Base-by-base conservation (phyloP, 306 rosid species). In the Prunus dulcis region DNA sequence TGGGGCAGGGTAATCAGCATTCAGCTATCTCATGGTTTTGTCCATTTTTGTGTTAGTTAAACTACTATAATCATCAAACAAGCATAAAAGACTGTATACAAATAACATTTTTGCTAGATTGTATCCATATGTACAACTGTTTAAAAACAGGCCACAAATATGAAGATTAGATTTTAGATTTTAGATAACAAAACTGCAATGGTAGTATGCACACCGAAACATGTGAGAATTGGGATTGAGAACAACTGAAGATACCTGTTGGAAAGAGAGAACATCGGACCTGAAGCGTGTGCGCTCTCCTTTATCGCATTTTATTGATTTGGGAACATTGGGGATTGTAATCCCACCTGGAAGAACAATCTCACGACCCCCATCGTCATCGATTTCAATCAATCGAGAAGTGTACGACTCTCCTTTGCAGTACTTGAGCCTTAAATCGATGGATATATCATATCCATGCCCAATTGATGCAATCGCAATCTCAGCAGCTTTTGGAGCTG, bases 241-340 rank as follows among this genome's bases (percentile, higher is more conserved):
- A 55, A 69, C 61, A 28, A 45, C 28, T 46, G 52, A 63, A 20
- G 17, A 63, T 86, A 93, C 98, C 98, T 95, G 98, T 68, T 95
- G 98, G 83, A 95, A 95, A 76, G 97, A 83, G 67, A 95, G 93
- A 82, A 90, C 96, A 76, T 95, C 98, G 73, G 98, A 95, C 91
- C 96, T 89, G 82, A 95, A 95, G 82, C 97, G 82, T 0, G 92
- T 95, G 46, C 97, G 97, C 74, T 95, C 98, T 71, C 98, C 97
- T 82, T 95, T 94, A 81, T 94, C 98, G 12, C 97, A 94, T 81
- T 92, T 94, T 12, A 94, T 95, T 2, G 91, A 90, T 79, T 90
- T 91, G 45, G 97, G 87, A 20, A 94, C 96, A 79, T 90, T 82
- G 14, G 94, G 83, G 78, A 94, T 81, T 9, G 89, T 79, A 82